phyloP scores from a whole-genome alignment of 2,329 filamentous ascomycete genomes.

The Ascochyta viciae-villosae region DNA sequence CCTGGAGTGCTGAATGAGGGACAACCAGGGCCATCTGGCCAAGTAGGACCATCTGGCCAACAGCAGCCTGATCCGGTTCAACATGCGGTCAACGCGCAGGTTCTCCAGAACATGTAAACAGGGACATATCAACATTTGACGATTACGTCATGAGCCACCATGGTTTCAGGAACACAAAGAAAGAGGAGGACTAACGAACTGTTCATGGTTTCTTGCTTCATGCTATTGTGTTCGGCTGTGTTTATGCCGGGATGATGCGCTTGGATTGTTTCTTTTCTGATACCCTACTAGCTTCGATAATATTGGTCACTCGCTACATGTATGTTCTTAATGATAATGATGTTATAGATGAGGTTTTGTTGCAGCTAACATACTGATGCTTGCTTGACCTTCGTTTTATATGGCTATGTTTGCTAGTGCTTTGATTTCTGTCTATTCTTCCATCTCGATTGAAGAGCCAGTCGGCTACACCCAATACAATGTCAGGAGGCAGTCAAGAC shows the following conservation, averaged over 20 bases:
- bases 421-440: too few relatives aligned
- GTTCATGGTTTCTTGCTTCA: background rate
- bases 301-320: constrained; percentile 11
- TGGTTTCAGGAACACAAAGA: too few relatives aligned
- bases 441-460: too few relatives aligned
- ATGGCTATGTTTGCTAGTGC: too few relatives aligned
- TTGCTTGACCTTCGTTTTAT: background rate
- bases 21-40: background rate
- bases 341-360: background rate
- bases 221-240: constrained; percentile 3
- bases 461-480: too few relatives aligned
- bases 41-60: background rate
- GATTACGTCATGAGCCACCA: too few relatives aligned
- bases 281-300: constrained; percentile 10
- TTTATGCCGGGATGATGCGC: constrained; percentile 1
- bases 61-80: constrained; percentile 58
- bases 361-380: background rate
- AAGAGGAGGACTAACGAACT: too few relatives aligned
- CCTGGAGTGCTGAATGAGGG: background rate
- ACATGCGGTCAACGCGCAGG: constrained; percentile 78
- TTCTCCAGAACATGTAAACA: constrained; percentile 81
- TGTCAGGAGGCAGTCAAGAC: too few relatives aligned
- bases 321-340: constrained; percentile 5
- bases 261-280: constrained; percentile 14
- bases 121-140: background rate